Evolutionary conservation across 1,139 yeast genomes (phyloP), one percentile per base, ranked within the genome.

Genomic region (Yamadazyma atmosphaerica): DNA sequence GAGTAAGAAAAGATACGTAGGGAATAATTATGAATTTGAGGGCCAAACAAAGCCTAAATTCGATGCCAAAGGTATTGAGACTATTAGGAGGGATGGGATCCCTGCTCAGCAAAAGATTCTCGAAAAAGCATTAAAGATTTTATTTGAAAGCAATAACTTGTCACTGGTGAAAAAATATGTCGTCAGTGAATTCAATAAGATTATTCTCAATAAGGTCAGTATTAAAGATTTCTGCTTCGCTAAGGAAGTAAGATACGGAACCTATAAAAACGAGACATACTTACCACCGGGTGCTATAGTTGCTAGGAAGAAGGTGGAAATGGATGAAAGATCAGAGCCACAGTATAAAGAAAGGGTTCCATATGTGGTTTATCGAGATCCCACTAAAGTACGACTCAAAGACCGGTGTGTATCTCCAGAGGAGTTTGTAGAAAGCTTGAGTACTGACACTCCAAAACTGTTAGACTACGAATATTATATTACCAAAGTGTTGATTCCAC

Each of bases 31-130:
- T 58, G 96, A 86, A 47, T 55, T 60, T 24, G 74, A 68, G 29
- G 62, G 61, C 13, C 90, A 86, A 50, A 49, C 39, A 3, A 61
- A 48, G 6, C 88, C 96, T 0, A 73, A 63, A 22, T 90, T 92
- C 58, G 98, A 92, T 64, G 97, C 98, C 2, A 92, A 92, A 52
- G 98, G 98, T 1, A 89, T 88, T 13, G 98, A 92, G 58, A 92
- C 98, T 0, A 86, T 92, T 0, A 61, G 98, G 44, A 68, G 98
- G 47, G 98, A 92, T 60, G 98, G 97, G 0, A 85, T 90, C 13
- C 95, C 95, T 0, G 96, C 96, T 0, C 95, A 86, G 49, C 95
- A 80, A 60, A 84, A 84, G 51, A 81, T 92, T 30, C 81, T 87
- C 18, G 95, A 87, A 45, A 77, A 78, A 44, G 65, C 86, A 0